phyloP scores from a whole-genome alignment of 495 filamentous ascomycete species.

The Tricharina praecox region DNA sequence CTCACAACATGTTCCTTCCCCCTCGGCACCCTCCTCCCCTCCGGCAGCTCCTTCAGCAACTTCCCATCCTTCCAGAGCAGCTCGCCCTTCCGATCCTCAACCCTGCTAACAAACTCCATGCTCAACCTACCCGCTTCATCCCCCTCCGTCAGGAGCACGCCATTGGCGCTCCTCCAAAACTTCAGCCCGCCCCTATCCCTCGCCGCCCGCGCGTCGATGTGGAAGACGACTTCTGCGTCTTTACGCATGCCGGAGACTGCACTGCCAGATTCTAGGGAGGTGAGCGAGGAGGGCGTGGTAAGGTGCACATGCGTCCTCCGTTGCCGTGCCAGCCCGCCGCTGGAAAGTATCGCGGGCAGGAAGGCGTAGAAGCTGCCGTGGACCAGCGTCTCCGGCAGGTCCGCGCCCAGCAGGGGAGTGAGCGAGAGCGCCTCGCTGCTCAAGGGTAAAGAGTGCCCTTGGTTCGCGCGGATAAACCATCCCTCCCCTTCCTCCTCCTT shows the following conservation, averaged over 20 bases:
- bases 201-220: constrained; percentile 53
- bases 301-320: constrained; percentile 74
- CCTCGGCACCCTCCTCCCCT: constrained; percentile 28
- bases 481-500: background rate
- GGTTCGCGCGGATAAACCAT: constrained; percentile 68
- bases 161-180: constrained; percentile 82
- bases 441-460: constrained; percentile 67
- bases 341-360: constrained; percentile 53
- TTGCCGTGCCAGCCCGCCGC: constrained; percentile 68
- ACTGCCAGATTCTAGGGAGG: background rate
- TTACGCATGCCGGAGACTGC: constrained; percentile 77
- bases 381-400: constrained; percentile 49
- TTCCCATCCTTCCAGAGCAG: constrained; percentile 49
- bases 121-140: constrained; percentile 57
- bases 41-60: constrained; percentile 40
- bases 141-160: constrained; percentile 46
- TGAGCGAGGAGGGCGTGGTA: constrained; percentile 29
- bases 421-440: constrained; percentile 47
- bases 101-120: constrained; percentile 67
- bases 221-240: constrained; percentile 63
- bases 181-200: constrained; percentile 45
- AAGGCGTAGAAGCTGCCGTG: constrained; percentile 73
- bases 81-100: constrained; percentile 41
- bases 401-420: constrained; percentile 39
- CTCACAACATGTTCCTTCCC: constrained; percentile 31